These are phyloP conservation scores for Inonotus hispidus DNA, from an alignment of 1,284 basidiomycete species.

Conservation along the genomic window DNA sequence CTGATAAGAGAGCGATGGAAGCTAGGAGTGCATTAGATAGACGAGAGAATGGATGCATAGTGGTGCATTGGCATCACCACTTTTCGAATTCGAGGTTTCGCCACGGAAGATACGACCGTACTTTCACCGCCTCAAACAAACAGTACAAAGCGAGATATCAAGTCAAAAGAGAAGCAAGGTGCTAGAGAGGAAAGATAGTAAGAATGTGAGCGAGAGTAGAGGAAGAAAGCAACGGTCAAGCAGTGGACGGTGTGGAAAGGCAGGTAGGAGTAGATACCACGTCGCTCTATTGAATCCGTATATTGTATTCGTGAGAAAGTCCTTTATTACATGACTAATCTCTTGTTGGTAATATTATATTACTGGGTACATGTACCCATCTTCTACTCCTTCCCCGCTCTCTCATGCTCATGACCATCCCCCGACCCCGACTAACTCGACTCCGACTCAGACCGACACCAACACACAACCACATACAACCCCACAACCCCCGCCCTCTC, in stretches of 20 bases:
- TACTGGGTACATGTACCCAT: too few relatives aligned
- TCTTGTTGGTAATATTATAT: too few relatives aligned
- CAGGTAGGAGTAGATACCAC: too few relatives aligned
- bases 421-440: background rate
- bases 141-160: background rate
- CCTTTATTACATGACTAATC: background rate
- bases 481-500: background rate
- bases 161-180: too few relatives aligned
- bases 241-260: background rate
- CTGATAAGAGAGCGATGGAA: slow-evolving; percentile 1
- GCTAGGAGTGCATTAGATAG: slow-evolving; percentile 2
- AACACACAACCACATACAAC: background rate
- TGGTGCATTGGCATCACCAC: background rate
- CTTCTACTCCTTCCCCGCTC: too few relatives aligned
- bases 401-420: background rate
- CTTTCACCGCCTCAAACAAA: background rate
- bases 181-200: background rate
- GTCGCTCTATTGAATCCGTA: too few relatives aligned
- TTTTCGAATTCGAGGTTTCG: background rate
- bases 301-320: background rate
- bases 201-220: background rate
- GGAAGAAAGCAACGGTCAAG: background rate
- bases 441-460: background rate
- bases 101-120: background rate
- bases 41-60: slow-evolving; percentile 12